Base-by-base conservation (phyloP, 129 eudicot species). In the Centrapalus pauciflorus region DNA sequence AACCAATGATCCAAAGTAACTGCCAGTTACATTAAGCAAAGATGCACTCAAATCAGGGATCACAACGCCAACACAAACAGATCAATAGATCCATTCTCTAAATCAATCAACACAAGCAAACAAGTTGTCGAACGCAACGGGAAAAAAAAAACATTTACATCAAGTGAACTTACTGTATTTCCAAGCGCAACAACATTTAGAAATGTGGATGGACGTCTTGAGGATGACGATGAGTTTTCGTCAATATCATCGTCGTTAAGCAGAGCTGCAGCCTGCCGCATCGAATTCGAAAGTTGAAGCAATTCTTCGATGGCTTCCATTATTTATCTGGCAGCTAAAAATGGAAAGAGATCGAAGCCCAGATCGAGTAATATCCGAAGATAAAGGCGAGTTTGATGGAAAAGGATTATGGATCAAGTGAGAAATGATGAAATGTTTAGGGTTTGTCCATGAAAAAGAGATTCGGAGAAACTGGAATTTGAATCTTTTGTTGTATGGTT, bases 221-320 rank as follows among this genome's bases (percentile, higher is more conserved):
- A 82, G 3, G 93, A 64, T 8, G 89, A 40, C 32, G 80, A 25
- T 0, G 86, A 60, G 61, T 59, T 82, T 21, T 89, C 98, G 24
- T 88, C 96, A 5, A 93, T 68, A 81, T 93, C 99, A 25, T 93
- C 99, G 32, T 93, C 99, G 52, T 89, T 95, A 1, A 93, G 89
- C 79, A 93, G 57, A 54, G 92, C 88, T 34, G 96, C 74, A 41
- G 99, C 99, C 75, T 93, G 99, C 72, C 92, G 85, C 99, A 93
- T 93, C 86, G 99, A 80, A 74, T 89, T 93, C 7, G 92, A 79
- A 32, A 93, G 95, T 72, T 88, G 84, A 23, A 81, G 49, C 80
- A 93, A 80, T 79, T 93, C 99, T 58, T 86, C 96, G 83, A 93
- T 93, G 84, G 99, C 95, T 27, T 93, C 99, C 99, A 93, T 92